Base-by-base conservation (phyloP, 2,329 filamentous ascomycete genomes). In the Simplicillium aogashimaense region DNA sequence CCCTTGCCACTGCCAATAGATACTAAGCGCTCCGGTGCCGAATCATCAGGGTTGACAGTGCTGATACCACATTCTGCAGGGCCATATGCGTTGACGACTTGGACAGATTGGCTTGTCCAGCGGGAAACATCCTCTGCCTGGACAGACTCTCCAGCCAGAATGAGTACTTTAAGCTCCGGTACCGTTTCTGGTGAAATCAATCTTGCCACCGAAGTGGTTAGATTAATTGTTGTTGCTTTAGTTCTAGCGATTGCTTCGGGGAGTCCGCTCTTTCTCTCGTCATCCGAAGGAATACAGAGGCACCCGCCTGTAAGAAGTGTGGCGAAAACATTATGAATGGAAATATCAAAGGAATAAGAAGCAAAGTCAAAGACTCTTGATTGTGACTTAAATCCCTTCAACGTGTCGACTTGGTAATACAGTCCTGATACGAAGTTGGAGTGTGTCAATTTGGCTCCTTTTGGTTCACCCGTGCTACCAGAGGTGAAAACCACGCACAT, bases 311-410 rank as follows among this genome's bases (percentile, higher is more conserved):
- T 25, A 18, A 29, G 16, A n/a, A 38, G 36, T 7, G 36, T 25
- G 28, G 18, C 28, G 7, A 38, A 14, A 14, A 14, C 14, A 29
- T 38, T 29, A 3, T 16, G 28, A 9, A 25, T 28, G 14, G 16
- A 25, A 6, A 38, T 25, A n/a, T 38, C 36, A 30, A 38, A 38
- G 25, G 36, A 16, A 25, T 38, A 38, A 9, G 36, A 38, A 13
- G 36, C 36, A 38, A 38, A 38, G 17, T 38, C 16, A 11, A 38
- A 25, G 7, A 29, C 15, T 15, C 36, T 25, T 25, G 36, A 14
- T n/a, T 38, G 7, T 30, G 18, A 11, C 9, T 7, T 14, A 18
- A 28, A 25, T 7, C 28, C 36, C 12, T 48, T 35, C 17, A 38
- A 15, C 2, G 8, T 25, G 16, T 38, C 17, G 8, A 9, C 16